Percentiles rank a stretch among this genome's conserved stretches.
phyloP scores from a whole-genome alignment of 1,284 basidiomycete genomes.

The Sphaerobolus stellatus region DNA sequence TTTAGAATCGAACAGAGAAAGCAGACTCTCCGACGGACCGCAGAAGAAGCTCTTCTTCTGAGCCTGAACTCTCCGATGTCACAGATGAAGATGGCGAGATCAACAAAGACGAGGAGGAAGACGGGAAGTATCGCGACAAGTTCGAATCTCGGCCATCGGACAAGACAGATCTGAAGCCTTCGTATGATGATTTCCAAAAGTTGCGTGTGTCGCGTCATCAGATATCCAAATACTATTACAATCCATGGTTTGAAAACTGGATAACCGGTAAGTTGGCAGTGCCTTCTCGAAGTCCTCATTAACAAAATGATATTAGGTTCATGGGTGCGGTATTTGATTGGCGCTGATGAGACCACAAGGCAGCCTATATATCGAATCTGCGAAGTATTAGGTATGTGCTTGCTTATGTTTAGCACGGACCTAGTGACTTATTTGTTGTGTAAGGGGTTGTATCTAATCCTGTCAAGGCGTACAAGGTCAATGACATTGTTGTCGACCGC shows the following conservation, averaged over 20 bases:
- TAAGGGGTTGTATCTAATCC: constrained; percentile 51
- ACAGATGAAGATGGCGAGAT: constrained; percentile 80
- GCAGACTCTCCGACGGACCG: constrained; percentile 19
- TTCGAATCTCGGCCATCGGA: constrained; percentile 35
- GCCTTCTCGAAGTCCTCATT: constrained; percentile 27
- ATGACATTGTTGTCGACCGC: constrained; percentile 61
- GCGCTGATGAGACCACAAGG: constrained; percentile 49
- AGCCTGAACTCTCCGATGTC: constrained; percentile 37
- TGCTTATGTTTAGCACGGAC: constrained; percentile 16
- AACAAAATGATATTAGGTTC: constrained; percentile 50
- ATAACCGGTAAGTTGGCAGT: constrained; percentile 58
- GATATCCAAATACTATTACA: constrained; percentile 62
- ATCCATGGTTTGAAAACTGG: constrained; percentile 77
- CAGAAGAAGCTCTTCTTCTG: constrained; percentile 15
- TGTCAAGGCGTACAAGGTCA: constrained; percentile 73
- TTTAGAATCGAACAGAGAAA: constrained; percentile 12
- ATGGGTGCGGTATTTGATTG: constrained; percentile 79
- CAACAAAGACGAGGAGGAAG: constrained; percentile 64
- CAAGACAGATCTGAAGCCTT: constrained; percentile 55
- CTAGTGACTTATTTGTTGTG: constrained; percentile 10
- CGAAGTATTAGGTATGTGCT: constrained; percentile 65
- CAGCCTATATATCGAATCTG: constrained; percentile 80
- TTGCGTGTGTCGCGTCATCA: constrained; percentile 62
- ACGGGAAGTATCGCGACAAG: constrained; percentile 74
- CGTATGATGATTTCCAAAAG: constrained; percentile 54